Conservation (phyloP, 1,139 yeast genomes). For the Williopsis jadinii region DNA sequence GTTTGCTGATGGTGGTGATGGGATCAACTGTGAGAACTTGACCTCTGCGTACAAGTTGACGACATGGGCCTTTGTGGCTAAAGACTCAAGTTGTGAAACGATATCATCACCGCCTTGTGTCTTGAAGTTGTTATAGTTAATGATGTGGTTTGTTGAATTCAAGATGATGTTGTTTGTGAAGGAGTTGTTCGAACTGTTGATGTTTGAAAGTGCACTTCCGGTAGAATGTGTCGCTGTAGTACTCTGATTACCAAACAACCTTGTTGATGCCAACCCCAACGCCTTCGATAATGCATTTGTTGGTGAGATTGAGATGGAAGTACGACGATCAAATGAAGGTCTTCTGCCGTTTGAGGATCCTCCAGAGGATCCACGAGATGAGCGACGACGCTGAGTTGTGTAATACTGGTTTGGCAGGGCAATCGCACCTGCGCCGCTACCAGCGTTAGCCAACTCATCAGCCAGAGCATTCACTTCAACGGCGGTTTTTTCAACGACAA, state of each 20-base stretch:
- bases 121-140: slow-evolving; percentile 18
- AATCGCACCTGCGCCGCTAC: slow-evolving; percentile 49
- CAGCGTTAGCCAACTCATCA: slow-evolving; percentile 75
- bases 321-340: slow-evolving; percentile 44
- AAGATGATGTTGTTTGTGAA: slow-evolving; percentile 25
- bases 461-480: slow-evolving; percentile 95
- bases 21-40: slow-evolving; percentile 76
- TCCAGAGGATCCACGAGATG: slow-evolving; percentile 30
- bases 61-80: slow-evolving; percentile 88
- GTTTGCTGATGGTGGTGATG: slow-evolving; percentile 58
- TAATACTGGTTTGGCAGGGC: slow-evolving; percentile 17
- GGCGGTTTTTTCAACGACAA: slow-evolving; percentile 87
- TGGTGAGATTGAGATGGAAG: slow-evolving; percentile 73
- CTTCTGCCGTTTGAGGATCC: slow-evolving; percentile 26
- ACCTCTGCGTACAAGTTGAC: slow-evolving; percentile 86
- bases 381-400: slow-evolving; percentile 22
- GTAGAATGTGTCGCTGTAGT: slow-evolving; percentile 3
- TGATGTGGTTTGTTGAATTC: slow-evolving; percentile 23
- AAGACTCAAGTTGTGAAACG: slow-evolving; percentile 52
- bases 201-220: slow-evolving; percentile 9
- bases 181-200: slow-evolving; percentile 19
- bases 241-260: slow-evolving; percentile 58
- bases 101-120: slow-evolving; percentile 35
- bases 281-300: slow-evolving; percentile 87
- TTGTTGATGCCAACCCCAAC: slow-evolving; percentile 77